Conservation (phyloP, 805 yeast species). For the Nakazawaea molendinolei region DNA sequence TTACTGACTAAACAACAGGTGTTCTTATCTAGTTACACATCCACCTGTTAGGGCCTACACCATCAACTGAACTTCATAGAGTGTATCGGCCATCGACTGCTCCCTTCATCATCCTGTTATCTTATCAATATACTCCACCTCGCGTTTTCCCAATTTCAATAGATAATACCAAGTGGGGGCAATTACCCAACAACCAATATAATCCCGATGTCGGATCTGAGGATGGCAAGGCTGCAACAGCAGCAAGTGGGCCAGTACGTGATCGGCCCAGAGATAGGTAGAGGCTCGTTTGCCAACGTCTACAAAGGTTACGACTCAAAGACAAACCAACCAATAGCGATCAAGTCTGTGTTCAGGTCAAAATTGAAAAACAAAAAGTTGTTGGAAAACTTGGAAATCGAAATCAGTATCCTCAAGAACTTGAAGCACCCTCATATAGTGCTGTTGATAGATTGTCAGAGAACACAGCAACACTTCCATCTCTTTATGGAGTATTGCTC, state of each 20-base stretch:
- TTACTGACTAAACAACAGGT: too few species aligned
- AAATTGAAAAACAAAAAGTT: constrained; percentile 81
- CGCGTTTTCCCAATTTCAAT: too few species aligned
- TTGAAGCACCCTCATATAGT: constrained; percentile 93
- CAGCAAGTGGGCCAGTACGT: constrained; percentile 40
- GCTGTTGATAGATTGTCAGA: constrained; percentile 72
- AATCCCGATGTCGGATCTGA: constrained; percentile 5
- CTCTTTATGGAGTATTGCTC: constrained; percentile 96
- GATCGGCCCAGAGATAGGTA: constrained; percentile 83
- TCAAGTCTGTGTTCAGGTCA: constrained; percentile 80
- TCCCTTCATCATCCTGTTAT: too few species aligned
- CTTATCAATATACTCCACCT: too few species aligned
- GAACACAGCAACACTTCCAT: constrained; percentile 72
- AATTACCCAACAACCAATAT: too few species aligned
- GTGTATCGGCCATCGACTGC: too few species aligned
- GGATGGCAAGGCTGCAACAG: constrained; percentile 6
- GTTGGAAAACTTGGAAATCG: constrained; percentile 86
- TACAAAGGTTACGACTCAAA: constrained; percentile 68
- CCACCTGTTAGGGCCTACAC: too few species aligned
- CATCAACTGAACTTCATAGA: too few species aligned
- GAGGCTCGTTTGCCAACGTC: constrained; percentile 94
- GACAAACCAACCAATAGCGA: constrained; percentile 65
- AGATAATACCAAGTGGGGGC: too few species aligned
- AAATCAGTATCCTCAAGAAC: constrained; percentile 80
- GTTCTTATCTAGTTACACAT: too few species aligned